Conservation (phyloP, 495 filamentous ascomycete species). For the Parathielavia appendiculata region DNA sequence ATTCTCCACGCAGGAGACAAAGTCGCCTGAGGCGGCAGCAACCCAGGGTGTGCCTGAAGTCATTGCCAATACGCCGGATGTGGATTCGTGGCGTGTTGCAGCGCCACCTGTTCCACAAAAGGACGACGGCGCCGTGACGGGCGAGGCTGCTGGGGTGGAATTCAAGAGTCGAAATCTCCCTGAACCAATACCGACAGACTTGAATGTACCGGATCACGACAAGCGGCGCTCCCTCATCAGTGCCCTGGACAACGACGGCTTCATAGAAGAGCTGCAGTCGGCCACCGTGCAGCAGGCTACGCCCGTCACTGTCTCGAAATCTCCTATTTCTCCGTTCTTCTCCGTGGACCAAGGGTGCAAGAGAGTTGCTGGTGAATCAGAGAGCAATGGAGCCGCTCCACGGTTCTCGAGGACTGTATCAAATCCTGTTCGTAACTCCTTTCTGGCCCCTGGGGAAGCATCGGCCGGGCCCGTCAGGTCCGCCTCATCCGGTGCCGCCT, state of each 20-base stretch:
- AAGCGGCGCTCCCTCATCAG: constrained; percentile 57
- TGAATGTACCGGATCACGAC: constrained; percentile 38
- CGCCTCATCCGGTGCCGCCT: constrained; percentile 45
- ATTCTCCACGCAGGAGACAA: constrained; percentile 43
- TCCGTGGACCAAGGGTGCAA: constrained; percentile 39
- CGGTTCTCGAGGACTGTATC: constrained; percentile 40
- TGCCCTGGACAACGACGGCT: constrained; percentile 74
- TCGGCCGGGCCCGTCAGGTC: constrained; percentile 39
- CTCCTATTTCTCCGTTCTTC: constrained; percentile 68
- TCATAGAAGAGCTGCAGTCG: constrained; percentile 82
- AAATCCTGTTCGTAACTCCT: constrained; percentile 43
- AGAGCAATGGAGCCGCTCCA: constrained; percentile 22
- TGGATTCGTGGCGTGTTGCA: constrained; percentile 5
- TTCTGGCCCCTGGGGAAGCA: constrained; percentile 38
- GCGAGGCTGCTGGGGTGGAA: constrained; percentile 7
- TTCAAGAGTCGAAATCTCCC: constrained; percentile 37
- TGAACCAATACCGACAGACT: constrained; percentile 53
- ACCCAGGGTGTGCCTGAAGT: constrained; percentile 17
- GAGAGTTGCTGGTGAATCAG: constrained; percentile 23
- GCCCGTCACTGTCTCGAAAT: constrained; percentile 75
- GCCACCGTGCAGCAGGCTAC: constrained; percentile 80
- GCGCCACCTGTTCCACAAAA: constrained; percentile 3
- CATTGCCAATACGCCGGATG: constrained; percentile 5
- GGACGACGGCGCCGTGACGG: background rate
- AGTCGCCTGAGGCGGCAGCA: constrained; percentile 13